Evolutionary conservation across 495 filamentous ascomycete species (phyloP), one percentile per base, ranked within the genome.

Genomic region (Penicillium tannophilum): DNA sequence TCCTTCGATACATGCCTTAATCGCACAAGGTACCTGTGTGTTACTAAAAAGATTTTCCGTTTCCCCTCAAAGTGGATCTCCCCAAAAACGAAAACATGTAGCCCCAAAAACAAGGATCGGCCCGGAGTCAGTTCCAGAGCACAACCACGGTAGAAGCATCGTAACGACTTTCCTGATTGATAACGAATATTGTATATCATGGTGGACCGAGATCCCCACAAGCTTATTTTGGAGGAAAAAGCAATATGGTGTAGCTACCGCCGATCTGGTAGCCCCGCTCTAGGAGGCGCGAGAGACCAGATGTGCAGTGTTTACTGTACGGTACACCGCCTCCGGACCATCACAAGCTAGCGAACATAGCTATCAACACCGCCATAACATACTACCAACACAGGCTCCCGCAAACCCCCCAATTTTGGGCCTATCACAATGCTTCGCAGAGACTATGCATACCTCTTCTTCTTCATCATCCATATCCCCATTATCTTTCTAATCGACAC

Each of bases 401-500:
- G 28, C 28, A 28, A 28, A n/a, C n/a, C 28, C 0, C 28, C 28
- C 28, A 28, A 4, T 7, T 4, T 7, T 28, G 28, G 28, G 28
- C 28, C 28, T 28, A 28, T 28, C 50, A 52, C 9, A 6, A 52
- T 54, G 52, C 23, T 44, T 16, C 52, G 35, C 35, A 67, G 67
- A 55, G 84, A 86, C 63, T 57, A 87, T 23, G 55, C 84, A 31
- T 92, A 92, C 76, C 79, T 92, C 35, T 65, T 79, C 24, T 90
- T 90, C 77, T 92, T 92, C 67, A 59, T 76, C 58, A 81, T 86
- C 28, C 86, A 89, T 63, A 60, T 91, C 19, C 87, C 87, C 16
- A 73, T 91, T 56, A 84, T 89, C 55, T 81, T 89, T 64, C 74
- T 84, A 48, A 74, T 90, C 68, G 88, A 92, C 66, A 80, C 86